phyloP scores from a whole-genome alignment of 75 land plant species.

The Sequoiadendron giganteum region DNA sequence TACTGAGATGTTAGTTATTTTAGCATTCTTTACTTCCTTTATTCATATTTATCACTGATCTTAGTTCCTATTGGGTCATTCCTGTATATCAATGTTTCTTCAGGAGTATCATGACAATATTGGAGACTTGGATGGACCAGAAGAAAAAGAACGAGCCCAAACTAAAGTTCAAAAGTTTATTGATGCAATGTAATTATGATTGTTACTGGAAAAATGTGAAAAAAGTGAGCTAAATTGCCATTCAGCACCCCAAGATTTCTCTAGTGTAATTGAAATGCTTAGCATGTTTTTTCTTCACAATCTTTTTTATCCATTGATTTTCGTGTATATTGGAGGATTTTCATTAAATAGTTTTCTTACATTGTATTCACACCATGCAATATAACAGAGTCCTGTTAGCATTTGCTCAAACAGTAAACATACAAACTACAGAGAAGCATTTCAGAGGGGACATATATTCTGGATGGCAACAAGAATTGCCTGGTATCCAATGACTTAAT shows the following conservation, averaged over 20 bases:
- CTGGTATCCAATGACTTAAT: neutral
- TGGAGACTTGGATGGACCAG: slow-evolving; percentile 92
- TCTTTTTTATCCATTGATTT: neutral
- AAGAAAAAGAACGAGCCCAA: slow-evolving; percentile 78
- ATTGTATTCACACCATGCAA: neutral
- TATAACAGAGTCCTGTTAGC: neutral
- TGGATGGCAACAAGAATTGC: neutral
- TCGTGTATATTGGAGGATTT: neutral
- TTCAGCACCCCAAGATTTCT: neutral
- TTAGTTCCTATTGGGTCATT: neutral
- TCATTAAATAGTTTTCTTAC: neutral
- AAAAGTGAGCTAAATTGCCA: neutral
- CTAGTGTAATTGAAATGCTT: neutral
- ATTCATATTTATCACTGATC: neutral
- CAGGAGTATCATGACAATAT: slow-evolving; percentile 98
- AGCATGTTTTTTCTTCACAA: neutral
- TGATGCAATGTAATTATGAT: slow-evolving; percentile 37
- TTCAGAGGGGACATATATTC: neutral
- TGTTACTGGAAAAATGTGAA: neutral
- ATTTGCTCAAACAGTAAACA: neutral
- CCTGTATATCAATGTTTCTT: neutral
- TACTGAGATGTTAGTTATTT: neutral
- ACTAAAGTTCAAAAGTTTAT: slow-evolving; percentile 76
- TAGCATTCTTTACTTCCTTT: neutral
- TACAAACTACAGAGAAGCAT: neutral